Evolutionary conservation across 2,329 filamentous ascomycete species (phyloP).

Genomic region (Verticillium klebahnii): DNA sequence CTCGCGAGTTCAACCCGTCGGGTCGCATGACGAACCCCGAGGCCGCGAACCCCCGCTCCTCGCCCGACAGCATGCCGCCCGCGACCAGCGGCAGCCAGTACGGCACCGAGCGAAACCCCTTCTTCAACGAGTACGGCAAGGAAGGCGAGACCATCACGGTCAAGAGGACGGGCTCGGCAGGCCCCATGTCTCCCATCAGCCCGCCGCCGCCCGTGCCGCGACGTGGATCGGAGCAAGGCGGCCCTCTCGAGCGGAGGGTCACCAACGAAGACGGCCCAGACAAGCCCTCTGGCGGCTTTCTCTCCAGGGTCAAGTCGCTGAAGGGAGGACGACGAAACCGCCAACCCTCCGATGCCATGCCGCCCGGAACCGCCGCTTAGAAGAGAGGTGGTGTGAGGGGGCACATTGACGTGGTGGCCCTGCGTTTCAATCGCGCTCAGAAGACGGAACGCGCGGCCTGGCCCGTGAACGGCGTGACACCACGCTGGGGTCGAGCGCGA

Average conservation of each 20-base stretch:
- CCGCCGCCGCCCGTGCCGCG: conserved; percentile 43
- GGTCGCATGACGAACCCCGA: conserved; percentile 57
- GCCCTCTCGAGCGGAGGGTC: conserved; percentile 56
- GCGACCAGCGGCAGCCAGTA: conserved; percentile 23
- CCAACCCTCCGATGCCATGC: conserved; percentile 16
- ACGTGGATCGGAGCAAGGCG: conserved; percentile 26
- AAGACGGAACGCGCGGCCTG: too few relatives aligned
- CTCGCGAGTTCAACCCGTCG: conserved; percentile 53
- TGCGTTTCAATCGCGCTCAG: not conserved
- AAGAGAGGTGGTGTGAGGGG: conserved; percentile 9
- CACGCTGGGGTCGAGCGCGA: too few relatives aligned
- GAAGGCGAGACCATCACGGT: conserved; percentile 48
- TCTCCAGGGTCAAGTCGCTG: conserved; percentile 77
- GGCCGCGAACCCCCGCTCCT: conserved; percentile 34
- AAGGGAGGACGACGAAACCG: conserved; percentile 56
- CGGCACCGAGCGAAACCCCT: conserved; percentile 63
- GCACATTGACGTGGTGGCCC: not conserved
- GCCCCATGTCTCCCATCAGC: conserved; percentile 46
- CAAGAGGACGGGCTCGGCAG: conserved; percentile 28
- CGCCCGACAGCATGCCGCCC: conserved; percentile 31
- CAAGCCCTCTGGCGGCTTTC: conserved; percentile 54
- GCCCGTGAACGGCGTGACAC: too few relatives aligned
- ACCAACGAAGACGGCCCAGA: conserved; percentile 45
- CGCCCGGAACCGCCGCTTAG: conserved; percentile 35
- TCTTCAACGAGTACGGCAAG: conserved; percentile 72